Evolutionary conservation across 1,139 yeast species (phyloP), one percentile per base, ranked within the genome.

Genomic region (Nadsonia commutata): DNA sequence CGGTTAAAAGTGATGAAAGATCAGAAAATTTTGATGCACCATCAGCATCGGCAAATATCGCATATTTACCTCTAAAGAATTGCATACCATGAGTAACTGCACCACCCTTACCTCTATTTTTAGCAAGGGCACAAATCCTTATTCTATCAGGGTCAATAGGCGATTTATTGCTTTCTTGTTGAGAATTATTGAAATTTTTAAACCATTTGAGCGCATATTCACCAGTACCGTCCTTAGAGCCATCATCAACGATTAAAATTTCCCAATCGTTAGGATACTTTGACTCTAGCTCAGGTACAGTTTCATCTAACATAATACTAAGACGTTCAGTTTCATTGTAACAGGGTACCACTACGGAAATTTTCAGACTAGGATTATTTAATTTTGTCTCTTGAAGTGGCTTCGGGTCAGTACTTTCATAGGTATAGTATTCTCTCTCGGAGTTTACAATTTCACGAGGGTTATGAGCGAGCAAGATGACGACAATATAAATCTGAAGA

Each of bases 101-200:
- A 7, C 98, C 98, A 18, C 98, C 98, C 63, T 90, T 90, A 22
- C 98, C 98, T 53, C 98, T 70, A 58, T 90, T 90, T 49, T 74
- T 62, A 36, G 64, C 73, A 48, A 90, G 68, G 51, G 71, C 72
- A 22, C 85, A 70, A 37, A 85, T 88, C 50, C 88, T 68, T 58
- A 93, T 56, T 38, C 70, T 69, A 43, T 78, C 82, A 0, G 86
- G 78, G 22, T 59, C 48, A 43, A 84, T 60, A 2, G 64, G 59
- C 49, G 68, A 68, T 37, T 63, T 60, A 31, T 68, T 58, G 8
- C 16, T 22, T 43, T 40, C 31, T 56, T 50, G n/a, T 45, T 40
- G 22, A 43, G 45, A 1, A 7, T 11, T 8, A 27, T 27, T 27
- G 16, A 11, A 27, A 13, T 9, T 27, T 27, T 16, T 7, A 9